Evolutionary conservation across 768 basidiomycete species (phyloP).

Genomic region (Lyophyllum shimeji): DNA sequence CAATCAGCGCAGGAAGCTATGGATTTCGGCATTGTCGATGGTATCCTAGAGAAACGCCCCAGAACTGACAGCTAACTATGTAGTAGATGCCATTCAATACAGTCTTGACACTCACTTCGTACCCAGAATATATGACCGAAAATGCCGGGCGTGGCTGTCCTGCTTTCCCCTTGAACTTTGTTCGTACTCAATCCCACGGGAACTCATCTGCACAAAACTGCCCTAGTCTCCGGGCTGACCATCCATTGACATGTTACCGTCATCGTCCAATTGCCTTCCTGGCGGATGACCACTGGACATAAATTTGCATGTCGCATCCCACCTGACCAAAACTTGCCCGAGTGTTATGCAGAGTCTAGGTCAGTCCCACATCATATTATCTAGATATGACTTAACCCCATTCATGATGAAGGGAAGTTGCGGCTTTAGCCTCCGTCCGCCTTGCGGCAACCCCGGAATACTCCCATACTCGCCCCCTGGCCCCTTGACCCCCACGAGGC

Average conservation of each 20-base stretch:
- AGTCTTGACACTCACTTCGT: background rate
- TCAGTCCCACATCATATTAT: background rate
- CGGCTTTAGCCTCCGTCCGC: conserved; percentile 8
- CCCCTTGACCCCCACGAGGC: background rate
- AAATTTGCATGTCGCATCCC: background rate
- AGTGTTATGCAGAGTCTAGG: background rate
- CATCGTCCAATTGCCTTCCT: background rate
- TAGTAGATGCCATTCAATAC: background rate
- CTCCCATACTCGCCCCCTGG: background rate
- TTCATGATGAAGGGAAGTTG: background rate
- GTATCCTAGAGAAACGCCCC: conserved; percentile 80
- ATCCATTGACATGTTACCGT: background rate
- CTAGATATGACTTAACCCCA: background rate
- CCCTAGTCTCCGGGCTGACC: background rate
- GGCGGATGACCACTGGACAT: background rate
- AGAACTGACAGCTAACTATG: conserved; percentile 38
- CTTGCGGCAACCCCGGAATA: background rate
- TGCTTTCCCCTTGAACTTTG: background rate
- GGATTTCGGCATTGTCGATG: conserved; percentile 91
- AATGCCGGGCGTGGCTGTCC: conserved; percentile 7
- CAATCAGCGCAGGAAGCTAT: conserved; percentile 79
- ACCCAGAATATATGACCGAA: background rate
- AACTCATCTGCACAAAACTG: conserved; percentile 5
- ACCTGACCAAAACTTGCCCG: conserved; percentile 1
- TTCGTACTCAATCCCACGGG: background rate